A percentile compares a stretch with the other conserved stretches of the same genome.
These are phyloP conservation scores for Salvia miltiorrhiza DNA, from an alignment of 257 asterid genomes.

Conservation along the genomic window DNA sequence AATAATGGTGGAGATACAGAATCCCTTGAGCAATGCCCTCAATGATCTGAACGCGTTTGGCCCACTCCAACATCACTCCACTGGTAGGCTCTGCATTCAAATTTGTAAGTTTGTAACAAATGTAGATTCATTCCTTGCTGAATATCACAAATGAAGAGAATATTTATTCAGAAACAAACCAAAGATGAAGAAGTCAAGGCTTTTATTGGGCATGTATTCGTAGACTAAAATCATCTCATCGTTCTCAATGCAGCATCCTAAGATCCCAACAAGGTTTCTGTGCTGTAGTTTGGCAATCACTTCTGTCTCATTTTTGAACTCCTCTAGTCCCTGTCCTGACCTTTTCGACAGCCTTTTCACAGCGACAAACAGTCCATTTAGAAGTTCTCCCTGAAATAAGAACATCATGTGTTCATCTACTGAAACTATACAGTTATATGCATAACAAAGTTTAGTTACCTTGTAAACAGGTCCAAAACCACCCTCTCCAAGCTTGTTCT, in stretches of 20 bases:
- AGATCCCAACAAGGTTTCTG: not conserved
- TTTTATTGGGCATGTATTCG: no score
- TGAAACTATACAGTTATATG: not conserved
- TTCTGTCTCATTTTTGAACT: not conserved
- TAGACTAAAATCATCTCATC: not conserved
- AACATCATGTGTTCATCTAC: not conserved
- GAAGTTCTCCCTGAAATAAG: not conserved
- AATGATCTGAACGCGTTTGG: not conserved
- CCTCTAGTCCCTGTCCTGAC: not conserved
- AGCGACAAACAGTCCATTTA: not conserved
- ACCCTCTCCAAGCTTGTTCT: constrained; percentile 3
- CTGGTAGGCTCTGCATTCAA: not conserved
- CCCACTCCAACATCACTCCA: constrained; percentile 19
- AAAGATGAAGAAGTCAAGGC: not conserved
- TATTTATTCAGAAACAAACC: constrained; percentile 5
- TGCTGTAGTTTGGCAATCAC: not conserved
- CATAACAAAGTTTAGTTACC: not conserved
- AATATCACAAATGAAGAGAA: not conserved
- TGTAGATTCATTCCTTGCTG: not conserved
- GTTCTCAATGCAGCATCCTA: not conserved
- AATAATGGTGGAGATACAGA: not conserved
- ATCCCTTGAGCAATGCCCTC: not conserved
- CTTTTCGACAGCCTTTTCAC: not conserved
- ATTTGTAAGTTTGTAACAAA: not conserved
- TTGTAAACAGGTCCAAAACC: not conserved